Conservation (phyloP, 805 yeast species). For the Helenozyma rhizophorensis region DNA sequence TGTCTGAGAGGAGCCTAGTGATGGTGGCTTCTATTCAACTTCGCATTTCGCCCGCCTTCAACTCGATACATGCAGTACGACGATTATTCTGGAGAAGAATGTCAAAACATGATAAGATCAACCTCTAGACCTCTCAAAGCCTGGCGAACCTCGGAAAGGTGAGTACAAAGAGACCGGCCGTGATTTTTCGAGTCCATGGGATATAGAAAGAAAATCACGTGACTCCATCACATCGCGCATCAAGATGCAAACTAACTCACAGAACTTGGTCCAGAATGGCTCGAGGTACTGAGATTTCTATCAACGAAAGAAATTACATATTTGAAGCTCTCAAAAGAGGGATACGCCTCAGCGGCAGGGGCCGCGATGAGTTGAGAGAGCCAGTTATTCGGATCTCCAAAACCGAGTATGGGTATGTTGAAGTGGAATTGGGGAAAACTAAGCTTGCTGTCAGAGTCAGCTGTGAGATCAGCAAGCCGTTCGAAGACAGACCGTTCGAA, state of each 20-base stretch:
- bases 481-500: slow-evolving; percentile 89
- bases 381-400: slow-evolving; percentile 56
- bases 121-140: no score
- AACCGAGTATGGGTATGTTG: slow-evolving; percentile 77
- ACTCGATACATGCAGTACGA: no score
- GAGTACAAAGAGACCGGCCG: no score
- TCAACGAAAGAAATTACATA: slow-evolving; percentile 59
- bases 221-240: slow-evolving; percentile 1
- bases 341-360: slow-evolving; percentile 66
- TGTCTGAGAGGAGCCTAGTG: no score
- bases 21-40: no score
- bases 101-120: no score
- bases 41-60: no score
- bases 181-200: no score
- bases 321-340: slow-evolving; percentile 59
- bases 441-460: slow-evolving; percentile 64
- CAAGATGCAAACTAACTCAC: background rate
- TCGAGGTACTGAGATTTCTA: slow-evolving; percentile 55
- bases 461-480: slow-evolving; percentile 73
- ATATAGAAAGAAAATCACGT: slow-evolving; percentile 1
- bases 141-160: no score
- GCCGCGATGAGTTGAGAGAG: slow-evolving; percentile 57
- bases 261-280: slow-evolving; percentile 42
- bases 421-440: slow-evolving; percentile 74
- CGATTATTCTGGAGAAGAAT: no score